A percentile compares a stretch with the other conserved stretches of the same genome.
phyloP scores from a whole-genome alignment of 352 stramenopile genomes.

The Globisporangium canariense region DNA sequence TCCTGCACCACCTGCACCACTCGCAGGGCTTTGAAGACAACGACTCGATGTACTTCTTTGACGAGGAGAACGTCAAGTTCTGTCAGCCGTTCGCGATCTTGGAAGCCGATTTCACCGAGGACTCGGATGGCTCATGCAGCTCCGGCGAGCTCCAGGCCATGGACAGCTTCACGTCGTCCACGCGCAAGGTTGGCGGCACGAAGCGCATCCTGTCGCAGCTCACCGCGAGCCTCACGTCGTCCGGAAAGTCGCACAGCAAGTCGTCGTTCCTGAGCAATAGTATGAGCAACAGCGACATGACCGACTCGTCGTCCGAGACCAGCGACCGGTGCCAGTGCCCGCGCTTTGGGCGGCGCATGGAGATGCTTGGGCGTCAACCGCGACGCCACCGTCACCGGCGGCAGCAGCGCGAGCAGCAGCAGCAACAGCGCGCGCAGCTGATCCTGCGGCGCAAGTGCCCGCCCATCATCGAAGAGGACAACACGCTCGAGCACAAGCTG shows the following conservation, averaged over 20 bases:
- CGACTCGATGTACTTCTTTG: constrained; percentile 48
- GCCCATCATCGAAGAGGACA: constrained; percentile 19
- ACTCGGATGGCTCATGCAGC: constrained; percentile 8
- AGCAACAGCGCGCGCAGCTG: background rate
- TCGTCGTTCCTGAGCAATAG: background rate
- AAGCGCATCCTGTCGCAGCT: constrained; percentile 13
- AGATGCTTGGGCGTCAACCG: constrained; percentile 4
- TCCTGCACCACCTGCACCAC: constrained; percentile 52
- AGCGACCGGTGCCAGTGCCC: constrained; percentile 11
- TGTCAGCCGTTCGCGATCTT: constrained; percentile 41
- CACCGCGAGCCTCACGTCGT: constrained; percentile 11
- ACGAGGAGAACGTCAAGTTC: constrained; percentile 29
- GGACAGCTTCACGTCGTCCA: constrained; percentile 8
- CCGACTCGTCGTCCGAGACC: background rate
- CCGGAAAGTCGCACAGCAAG: constrained; percentile 9
- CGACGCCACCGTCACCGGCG: constrained; percentile 2
- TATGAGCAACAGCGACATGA: constrained; percentile 14
- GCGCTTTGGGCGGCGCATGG: constrained; percentile 16
- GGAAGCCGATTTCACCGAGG: constrained; percentile 20
- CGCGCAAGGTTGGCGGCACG: background rate
- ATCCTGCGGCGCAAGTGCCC: constrained; percentile 1
- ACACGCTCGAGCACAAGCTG: constrained; percentile 13
- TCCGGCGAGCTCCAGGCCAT: constrained; percentile 5
- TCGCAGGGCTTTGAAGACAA: constrained; percentile 31
- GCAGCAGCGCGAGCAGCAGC: background rate